Conservation (phyloP, 2,329 filamentous ascomycete species). For the Elsinoe ampelina region DNA sequence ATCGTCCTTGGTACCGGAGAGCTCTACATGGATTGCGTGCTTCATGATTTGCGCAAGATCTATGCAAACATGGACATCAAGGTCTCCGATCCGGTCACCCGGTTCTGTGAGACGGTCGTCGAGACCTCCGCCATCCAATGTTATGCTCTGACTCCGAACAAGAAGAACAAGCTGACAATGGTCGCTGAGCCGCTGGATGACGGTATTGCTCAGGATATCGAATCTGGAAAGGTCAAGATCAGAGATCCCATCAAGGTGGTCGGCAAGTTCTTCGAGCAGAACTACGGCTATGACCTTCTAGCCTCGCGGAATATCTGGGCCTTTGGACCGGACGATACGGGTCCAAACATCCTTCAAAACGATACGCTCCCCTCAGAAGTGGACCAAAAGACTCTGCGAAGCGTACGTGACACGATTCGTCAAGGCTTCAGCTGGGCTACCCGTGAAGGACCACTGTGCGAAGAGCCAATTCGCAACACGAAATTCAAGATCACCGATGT, state of each 20-base stretch:
- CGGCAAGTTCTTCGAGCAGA: slow-evolving; percentile 93
- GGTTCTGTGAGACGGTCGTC: slow-evolving; percentile 96
- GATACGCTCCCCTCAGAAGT: slow-evolving; percentile 92
- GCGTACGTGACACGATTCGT: slow-evolving; percentile 82
- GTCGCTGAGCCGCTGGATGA: slow-evolving; percentile 92
- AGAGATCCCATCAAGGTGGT: slow-evolving; percentile 87
- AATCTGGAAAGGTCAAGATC: slow-evolving; percentile 81
- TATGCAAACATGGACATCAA: slow-evolving; percentile 99
- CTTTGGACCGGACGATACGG: slow-evolving; percentile 90
- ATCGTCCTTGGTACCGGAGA: slow-evolving; percentile 92
- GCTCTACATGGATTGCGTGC: slow-evolving; percentile 98
- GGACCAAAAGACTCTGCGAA: slow-evolving; percentile 80
- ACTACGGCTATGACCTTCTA: slow-evolving; percentile 92
- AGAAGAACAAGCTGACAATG: slow-evolving; percentile 99
- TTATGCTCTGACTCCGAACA: slow-evolving; percentile 95
- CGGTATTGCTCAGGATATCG: slow-evolving; percentile 90
- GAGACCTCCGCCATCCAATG: slow-evolving; percentile 97
- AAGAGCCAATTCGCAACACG: slow-evolving; percentile 97
- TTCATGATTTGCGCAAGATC: slow-evolving; percentile 85
- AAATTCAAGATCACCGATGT: slow-evolving; percentile 96
- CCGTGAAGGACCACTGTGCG: slow-evolving; percentile 87
- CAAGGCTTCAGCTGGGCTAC: slow-evolving; percentile 97
- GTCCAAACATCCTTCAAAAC: slow-evolving; percentile 92
- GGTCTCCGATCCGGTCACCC: slow-evolving; percentile 91
- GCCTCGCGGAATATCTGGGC: slow-evolving; percentile 96